Conservation (phyloP, 78 protist species). For the Dictyostelium intermedium region DNA sequence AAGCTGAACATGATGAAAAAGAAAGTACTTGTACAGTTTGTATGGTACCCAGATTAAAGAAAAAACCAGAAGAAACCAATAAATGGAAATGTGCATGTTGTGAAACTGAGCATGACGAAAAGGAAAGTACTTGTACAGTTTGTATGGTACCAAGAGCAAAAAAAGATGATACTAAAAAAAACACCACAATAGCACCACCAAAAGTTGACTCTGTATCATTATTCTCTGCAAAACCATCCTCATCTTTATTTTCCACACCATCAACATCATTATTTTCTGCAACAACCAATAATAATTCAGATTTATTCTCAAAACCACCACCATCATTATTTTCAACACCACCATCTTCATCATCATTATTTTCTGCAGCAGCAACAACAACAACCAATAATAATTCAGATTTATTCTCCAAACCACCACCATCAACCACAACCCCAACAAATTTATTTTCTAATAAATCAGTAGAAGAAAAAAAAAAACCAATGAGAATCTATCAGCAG, state of each 20-base stretch:
- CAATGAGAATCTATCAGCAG: neutral
- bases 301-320: neutral
- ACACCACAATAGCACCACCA: neutral
- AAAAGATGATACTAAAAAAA: neutral
- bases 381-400: neutral
- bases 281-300: neutral
- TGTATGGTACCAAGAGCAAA: constrained; percentile 11
- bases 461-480: neutral
- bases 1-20: neutral
- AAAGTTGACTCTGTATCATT: neutral
- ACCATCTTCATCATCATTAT: neutral
- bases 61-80: neutral
- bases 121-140: neutral
- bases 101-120: neutral
- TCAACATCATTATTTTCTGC: neutral
- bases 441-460: neutral
- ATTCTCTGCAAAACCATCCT: neutral
- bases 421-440: neutral
- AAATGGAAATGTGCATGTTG: constrained; percentile 14
- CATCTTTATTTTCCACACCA: neutral
- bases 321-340: neutral
- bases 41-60: neutral
- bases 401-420: neutral
- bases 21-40: neutral
- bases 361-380: neutral